These are phyloP conservation scores for Tetraselmis chui DNA, from an alignment of 139 green algal genomes.

Conservation along the genomic window DNA sequence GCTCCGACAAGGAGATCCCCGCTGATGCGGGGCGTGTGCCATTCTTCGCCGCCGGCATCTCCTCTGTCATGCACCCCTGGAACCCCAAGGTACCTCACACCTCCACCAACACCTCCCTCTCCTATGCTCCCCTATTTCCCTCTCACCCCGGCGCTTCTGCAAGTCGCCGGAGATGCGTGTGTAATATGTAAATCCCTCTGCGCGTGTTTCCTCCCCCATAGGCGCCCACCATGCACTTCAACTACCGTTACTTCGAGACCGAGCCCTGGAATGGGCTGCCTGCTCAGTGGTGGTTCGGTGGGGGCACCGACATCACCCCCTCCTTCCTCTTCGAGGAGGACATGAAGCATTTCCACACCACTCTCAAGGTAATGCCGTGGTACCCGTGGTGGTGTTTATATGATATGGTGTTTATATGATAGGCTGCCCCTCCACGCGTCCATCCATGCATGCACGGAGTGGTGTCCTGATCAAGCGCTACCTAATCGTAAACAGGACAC, in stretches of 20 bases:
- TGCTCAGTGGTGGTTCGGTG: constrained; percentile 98
- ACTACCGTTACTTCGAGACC: constrained; percentile 89
- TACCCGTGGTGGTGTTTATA: constrained; percentile 6
- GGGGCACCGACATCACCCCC: constrained; percentile 97
- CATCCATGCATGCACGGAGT: not conserved
- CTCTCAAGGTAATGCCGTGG: constrained; percentile 65
- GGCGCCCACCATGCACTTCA: constrained; percentile 19
- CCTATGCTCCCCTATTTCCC: not conserved
- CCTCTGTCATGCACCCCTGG: constrained; percentile 92
- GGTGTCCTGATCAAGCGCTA: not conserved
- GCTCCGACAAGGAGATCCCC: constrained; percentile 28
- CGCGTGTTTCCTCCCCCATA: not conserved
- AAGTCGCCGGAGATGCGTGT: too few relatives aligned
- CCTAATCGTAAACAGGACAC: too few relatives aligned
- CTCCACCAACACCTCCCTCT: not conserved
- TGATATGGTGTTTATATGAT: too few relatives aligned
- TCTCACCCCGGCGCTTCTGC: not conserved
- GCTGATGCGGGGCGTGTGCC: constrained; percentile 63
- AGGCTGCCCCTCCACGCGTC: too few relatives aligned
- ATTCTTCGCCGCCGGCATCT: constrained; percentile 97
- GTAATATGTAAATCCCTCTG: too few relatives aligned
- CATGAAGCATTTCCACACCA: constrained; percentile 95
- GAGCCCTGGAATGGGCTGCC: constrained; percentile 88
- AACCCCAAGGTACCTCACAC: constrained; percentile 90
- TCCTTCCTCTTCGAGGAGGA: constrained; percentile 90